phyloP scores from a whole-genome alignment of 768 basidiomycete genomes.

The Mycena galopus region DNA sequence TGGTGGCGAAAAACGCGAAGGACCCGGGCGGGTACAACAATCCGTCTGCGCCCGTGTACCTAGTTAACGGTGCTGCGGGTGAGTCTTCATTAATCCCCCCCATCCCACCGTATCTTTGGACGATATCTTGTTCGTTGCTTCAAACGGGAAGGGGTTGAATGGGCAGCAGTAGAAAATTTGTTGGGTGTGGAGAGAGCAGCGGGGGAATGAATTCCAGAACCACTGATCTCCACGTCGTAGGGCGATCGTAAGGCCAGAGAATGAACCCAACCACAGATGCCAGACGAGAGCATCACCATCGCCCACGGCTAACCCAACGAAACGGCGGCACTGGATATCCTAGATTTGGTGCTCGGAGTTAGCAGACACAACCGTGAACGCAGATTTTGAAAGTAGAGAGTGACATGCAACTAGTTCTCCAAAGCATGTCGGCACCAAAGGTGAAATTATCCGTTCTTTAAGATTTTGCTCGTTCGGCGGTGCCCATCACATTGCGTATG shows the following conservation, averaged over 20 bases:
- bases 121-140: too few relatives aligned
- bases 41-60: conserved; percentile 19
- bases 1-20: conserved; percentile 12
- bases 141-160: too few relatives aligned
- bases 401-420: too few relatives aligned
- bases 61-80: conserved; percentile 20
- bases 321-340: background rate
- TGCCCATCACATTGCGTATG: too few relatives aligned
- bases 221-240: background rate
- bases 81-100: conserved; percentile 10
- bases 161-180: background rate
- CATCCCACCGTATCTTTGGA: conserved; percentile 15
- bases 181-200: conserved; percentile 1
- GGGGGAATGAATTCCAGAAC: background rate
- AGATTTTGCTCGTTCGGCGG: too few relatives aligned
- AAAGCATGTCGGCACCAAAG: too few relatives aligned
- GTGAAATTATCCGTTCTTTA: too few relatives aligned
- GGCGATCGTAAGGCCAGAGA: background rate
- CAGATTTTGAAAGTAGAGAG: too few relatives aligned
- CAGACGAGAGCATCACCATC: background rate
- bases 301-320: background rate
- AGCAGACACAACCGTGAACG: too few relatives aligned
- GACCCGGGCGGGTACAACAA: conserved; percentile 15
- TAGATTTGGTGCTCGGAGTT: too few relatives aligned
- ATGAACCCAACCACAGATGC: background rate